phyloP scores from a whole-genome alignment of 108 stramenopile species.

The Skeletonema menzelii region DNA sequence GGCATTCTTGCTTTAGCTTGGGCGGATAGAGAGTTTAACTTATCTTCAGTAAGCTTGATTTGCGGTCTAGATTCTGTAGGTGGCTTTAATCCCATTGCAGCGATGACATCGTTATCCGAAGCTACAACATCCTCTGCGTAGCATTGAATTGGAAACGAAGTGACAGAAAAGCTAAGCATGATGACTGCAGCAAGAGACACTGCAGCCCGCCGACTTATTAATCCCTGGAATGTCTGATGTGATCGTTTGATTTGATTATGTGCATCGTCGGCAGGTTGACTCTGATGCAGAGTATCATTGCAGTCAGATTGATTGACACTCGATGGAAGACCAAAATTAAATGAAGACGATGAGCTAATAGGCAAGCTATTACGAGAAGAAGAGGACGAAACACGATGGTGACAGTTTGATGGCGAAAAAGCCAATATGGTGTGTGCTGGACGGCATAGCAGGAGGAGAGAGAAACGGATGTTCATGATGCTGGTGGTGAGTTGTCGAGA shows the following conservation, averaged over 20 bases:
- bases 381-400: background rate
- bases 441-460: background rate
- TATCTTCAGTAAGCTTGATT: conserved; percentile 4
- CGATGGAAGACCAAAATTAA: background rate
- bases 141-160: background rate
- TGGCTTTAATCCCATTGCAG: conserved; percentile 12
- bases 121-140: background rate
- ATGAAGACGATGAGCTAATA: background rate
- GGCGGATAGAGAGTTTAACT: background rate
- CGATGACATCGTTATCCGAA: background rate
- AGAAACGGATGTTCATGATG: background rate
- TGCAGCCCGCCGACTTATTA: background rate
- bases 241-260: background rate
- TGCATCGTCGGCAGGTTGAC: background rate
- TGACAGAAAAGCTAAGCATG: background rate
- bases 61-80: conserved; percentile 18
- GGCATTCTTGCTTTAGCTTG: conserved; percentile 13
- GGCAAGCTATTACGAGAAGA: background rate
- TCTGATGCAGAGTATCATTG: background rate
- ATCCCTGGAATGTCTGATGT: background rate
- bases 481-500: too few relatives aligned
- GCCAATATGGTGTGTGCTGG: background rate
- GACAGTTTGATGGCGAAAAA: background rate
- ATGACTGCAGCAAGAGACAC: background rate
- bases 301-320: background rate